phyloP scores from a whole-genome alignment of 345 rosid species.

The Salix viminalis region DNA sequence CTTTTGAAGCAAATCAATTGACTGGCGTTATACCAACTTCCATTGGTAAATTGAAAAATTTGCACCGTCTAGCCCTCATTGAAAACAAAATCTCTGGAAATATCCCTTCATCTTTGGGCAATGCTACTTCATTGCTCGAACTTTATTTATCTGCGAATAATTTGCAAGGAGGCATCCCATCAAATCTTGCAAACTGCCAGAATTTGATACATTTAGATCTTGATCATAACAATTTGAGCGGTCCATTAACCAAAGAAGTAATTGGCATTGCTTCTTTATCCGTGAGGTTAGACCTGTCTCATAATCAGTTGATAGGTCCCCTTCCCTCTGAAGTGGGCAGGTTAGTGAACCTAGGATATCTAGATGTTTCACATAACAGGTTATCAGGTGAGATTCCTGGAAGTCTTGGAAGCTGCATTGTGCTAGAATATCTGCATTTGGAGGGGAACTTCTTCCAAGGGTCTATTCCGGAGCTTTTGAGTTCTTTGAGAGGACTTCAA shows the following conservation, averaged over 20 bases:
- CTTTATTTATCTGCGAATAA: not conserved
- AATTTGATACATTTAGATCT: not conserved
- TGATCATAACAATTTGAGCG: not conserved
- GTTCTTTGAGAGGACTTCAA: conserved; percentile 3
- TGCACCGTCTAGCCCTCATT: accelerated
- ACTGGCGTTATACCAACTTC: conserved; percentile 1
- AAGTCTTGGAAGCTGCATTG: conserved; percentile 3
- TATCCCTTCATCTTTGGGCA: conserved; percentile 8
- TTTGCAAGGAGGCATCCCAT: conserved; percentile 13
- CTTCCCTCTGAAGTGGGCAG: not conserved
- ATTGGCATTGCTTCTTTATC: not conserved
- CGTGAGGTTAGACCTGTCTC: not conserved
- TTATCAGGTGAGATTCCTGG: conserved; percentile 12
- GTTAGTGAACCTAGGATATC: not conserved
- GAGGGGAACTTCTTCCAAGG: conserved; percentile 7
- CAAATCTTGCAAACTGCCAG: not conserved
- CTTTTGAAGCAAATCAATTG: not conserved
- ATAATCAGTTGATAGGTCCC: conserved; percentile 1
- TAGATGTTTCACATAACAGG: not conserved
- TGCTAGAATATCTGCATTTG: conserved; percentile 1
- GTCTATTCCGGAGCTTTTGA: conserved; percentile 4
- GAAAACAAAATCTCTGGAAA: conserved; percentile 1
- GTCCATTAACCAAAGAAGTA: conserved; percentile 4
- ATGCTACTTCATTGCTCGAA: not conserved
- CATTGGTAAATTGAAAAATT: not conserved